phyloP scores from a whole-genome alignment of 805 yeast genomes.

The Ogataea thermomethanolica region DNA sequence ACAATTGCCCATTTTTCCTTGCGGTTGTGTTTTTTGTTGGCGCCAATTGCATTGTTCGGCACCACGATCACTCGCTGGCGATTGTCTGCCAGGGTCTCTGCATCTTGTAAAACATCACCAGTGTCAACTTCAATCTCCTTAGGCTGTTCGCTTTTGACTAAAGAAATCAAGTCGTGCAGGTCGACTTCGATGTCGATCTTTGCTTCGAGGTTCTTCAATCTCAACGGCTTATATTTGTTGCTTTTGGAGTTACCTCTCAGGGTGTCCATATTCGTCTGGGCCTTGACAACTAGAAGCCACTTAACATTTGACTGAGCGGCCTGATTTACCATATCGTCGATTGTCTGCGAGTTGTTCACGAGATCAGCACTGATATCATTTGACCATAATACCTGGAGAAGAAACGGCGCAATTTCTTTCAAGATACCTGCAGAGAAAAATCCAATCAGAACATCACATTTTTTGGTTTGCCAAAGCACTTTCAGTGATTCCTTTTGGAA shows the following conservation, averaged over 20 bases:
- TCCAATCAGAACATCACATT: slow-evolving; percentile 82
- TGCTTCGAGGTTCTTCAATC: slow-evolving; percentile 60
- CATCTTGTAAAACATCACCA: slow-evolving; percentile 6
- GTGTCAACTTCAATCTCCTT: slow-evolving; percentile 9
- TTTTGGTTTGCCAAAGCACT: slow-evolving; percentile 45
- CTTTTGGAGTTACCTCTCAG: slow-evolving; percentile 27
- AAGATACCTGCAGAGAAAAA: slow-evolving; percentile 57
- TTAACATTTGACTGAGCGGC: slow-evolving; percentile 71
- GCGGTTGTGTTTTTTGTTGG: slow-evolving; percentile 69
- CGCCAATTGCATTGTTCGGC: slow-evolving; percentile 77
- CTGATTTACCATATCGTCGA: slow-evolving; percentile 62
- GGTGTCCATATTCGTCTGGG: slow-evolving; percentile 39
- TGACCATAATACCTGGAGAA: slow-evolving; percentile 68
- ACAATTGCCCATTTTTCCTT: slow-evolving; percentile 76
- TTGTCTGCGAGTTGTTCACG: slow-evolving; percentile 38
- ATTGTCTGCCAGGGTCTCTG: slow-evolving; percentile 10
- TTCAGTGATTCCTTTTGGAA: slow-evolving; percentile 29
- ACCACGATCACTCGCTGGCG: slow-evolving; percentile 62
- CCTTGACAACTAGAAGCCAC: slow-evolving; percentile 77
- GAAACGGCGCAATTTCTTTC: slow-evolving; percentile 58
- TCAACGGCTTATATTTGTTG: slow-evolving; percentile 69
- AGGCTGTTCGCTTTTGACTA: slow-evolving; percentile 31
- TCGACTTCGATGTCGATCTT: slow-evolving; percentile 71
- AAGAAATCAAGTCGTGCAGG: slow-evolving; percentile 56
- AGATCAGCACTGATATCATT: slow-evolving; percentile 77